Evolutionary conservation across 306 rosid species (phyloP), one percentile per base, ranked within the genome.

Genomic region (Fragaria iinumae): DNA sequence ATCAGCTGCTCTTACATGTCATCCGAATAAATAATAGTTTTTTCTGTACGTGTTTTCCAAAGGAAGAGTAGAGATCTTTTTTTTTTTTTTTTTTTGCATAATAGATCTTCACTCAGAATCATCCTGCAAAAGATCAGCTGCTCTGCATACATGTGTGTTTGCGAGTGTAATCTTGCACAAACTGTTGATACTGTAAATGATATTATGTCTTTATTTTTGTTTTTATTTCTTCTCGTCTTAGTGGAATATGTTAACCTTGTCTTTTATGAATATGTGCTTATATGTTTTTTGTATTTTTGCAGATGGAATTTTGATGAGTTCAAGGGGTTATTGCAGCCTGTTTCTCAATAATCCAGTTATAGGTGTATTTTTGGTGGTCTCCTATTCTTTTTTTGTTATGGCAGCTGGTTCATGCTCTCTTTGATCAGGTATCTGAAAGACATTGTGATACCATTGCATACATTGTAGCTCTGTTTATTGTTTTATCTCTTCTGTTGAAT

Each of bases 251-350:
- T 10, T 43, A 8, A 74, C 57, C 69, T 18, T 27, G 1, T 27
- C 60, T 11, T 74, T 74, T 44, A 16, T 17, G 25, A 43, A 70
- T n/a, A 47, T 1, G 2, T 49, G n/a, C 2, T 17, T 49, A 17
- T 29, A 17, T 25, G 5, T 74, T 41, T 21, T 20, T 20, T n/a
- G 29, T 11, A 69, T 69, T 53, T 21, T 82, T 83, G 83, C 90
- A 92, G 97, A 83, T 92, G 93, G 96, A 79, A 84, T 69, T 92
- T 90, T 75, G 97, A 92, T 66, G 92, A 84, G 80, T 49, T 76
- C 83, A 92, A 92, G 84, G 88, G 78, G 71, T 77, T 87, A 80
- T 86, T 92, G 81, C 91, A 88, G 78, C 90, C 92, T 52, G 88
- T 88, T 63, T 81, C 81, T 72, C 67, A 87, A 67, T 89, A 80